A percentile compares a stretch with the other conserved stretches of the same genome.
Conservation (phyloP, 164 flowering plant species). For the Magnolia officinalis region DNA sequence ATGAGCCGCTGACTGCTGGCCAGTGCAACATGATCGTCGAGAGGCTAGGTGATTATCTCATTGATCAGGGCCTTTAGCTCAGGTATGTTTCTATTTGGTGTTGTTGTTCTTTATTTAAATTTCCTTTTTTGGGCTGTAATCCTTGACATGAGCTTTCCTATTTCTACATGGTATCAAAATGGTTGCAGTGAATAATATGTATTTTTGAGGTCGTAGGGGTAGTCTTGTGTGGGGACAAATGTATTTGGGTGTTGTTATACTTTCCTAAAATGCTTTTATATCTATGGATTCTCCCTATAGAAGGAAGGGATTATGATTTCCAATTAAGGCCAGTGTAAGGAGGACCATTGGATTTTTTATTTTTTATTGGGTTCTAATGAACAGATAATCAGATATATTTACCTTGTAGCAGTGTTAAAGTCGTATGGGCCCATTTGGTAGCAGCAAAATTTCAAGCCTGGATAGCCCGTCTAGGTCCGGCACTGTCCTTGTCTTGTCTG, state of each 20-base stretch:
- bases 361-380: neutral
- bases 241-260: slow-evolving; percentile 1
- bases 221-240: slow-evolving; percentile 6
- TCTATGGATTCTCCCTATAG: neutral
- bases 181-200: slow-evolving; percentile 14
- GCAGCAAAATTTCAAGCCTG: no score
- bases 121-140: slow-evolving; percentile 9
- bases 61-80: slow-evolving; percentile 19
- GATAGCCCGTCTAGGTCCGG: no score
- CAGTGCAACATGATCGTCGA: slow-evolving; percentile 26
- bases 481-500: no score
- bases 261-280: neutral
- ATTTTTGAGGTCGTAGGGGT: neutral
- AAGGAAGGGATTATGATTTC: neutral
- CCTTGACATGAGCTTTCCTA: neutral
- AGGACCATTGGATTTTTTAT: neutral
- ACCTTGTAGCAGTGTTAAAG: neutral
- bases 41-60: slow-evolving; percentile 23
- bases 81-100: slow-evolving; percentile 5
- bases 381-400: neutral
- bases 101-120: neutral
- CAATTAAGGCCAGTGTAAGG: neutral
- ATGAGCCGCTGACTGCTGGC: slow-evolving; percentile 19
- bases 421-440: no score
- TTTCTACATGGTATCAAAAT: slow-evolving; percentile 3